Evolutionary conservation across 352 stramenopile species (phyloP).

Genomic region (Phytophthora capsici): DNA sequence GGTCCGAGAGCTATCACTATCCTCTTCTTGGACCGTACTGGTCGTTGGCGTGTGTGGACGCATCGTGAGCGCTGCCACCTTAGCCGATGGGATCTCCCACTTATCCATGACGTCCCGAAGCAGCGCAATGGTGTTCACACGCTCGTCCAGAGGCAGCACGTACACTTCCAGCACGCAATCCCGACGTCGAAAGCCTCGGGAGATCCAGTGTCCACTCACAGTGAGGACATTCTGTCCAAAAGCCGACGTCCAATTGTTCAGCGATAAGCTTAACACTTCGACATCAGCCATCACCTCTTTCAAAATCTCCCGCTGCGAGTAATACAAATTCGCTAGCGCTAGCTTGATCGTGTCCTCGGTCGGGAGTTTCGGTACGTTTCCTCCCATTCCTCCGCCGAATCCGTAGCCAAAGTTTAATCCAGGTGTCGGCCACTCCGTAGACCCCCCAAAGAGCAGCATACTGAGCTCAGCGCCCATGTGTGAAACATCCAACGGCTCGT

Average conservation of each 20-base stretch:
- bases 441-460: slow-evolving; percentile 60
- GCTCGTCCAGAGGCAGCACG: slow-evolving; percentile 76
- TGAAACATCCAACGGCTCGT: slow-evolving; percentile 73
- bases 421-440: slow-evolving; percentile 33
- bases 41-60: slow-evolving; percentile 41
- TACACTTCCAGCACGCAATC: slow-evolving; percentile 84
- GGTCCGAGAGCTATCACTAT: slow-evolving; percentile 33
- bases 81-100: slow-evolving; percentile 76
- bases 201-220: slow-evolving; percentile 83
- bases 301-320: slow-evolving; percentile 80
- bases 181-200: slow-evolving; percentile 69
- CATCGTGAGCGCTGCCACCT: slow-evolving; percentile 79
- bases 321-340: slow-evolving; percentile 77
- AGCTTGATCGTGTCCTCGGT: slow-evolving; percentile 76
- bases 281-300: slow-evolving; percentile 82
- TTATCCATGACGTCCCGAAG: slow-evolving; percentile 85
- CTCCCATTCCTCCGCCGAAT: slow-evolving; percentile 25
- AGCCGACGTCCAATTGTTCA: slow-evolving; percentile 84
- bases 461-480: slow-evolving; percentile 70
- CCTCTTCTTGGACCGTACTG: slow-evolving; percentile 15
- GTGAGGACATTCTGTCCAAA: slow-evolving; percentile 85
- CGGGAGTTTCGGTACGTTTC: slow-evolving; percentile 46
- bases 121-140: slow-evolving; percentile 78
- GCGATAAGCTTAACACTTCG: slow-evolving; percentile 73
- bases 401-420: slow-evolving; percentile 35